Base-by-base conservation (phyloP, 441 rosid genomes). In the Croton setiger region DNA sequence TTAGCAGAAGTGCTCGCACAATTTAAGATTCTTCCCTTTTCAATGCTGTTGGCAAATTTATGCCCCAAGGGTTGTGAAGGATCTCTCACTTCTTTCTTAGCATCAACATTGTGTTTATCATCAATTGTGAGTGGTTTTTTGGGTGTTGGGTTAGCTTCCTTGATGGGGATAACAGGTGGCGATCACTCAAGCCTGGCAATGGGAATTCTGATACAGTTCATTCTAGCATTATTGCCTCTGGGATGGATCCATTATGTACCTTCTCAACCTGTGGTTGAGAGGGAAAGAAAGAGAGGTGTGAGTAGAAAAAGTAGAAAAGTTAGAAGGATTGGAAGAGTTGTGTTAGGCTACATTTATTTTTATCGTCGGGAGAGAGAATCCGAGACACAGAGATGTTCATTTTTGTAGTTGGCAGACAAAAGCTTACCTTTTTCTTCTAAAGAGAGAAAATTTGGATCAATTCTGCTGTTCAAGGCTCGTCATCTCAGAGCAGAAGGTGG, bases 51-150 rank as follows among this genome's bases (percentile, higher is more conserved):
- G 57, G 93, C 81, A 2, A 85, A 78, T 70, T 75, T 86, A 73
- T 91, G 97, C 69, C 97, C 96, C 0, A 78, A 60, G 72, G 96
- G 97, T 4, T 91, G 87, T 63, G 96, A 87, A 83, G 97, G 96
- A 73, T 87, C 97, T 15, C 79, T 91, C 37, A 85, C 85, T 37
- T 89, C 97, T 36, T 91, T 91, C 76, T 63, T 88, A 57, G 93
- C 96, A 37, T 87, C 97, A 1, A 60, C 83, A 21, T 59, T 89
- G 72, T 85, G 92, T 79, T 70, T 91, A 10, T 89, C 97, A 14
- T 86, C 91, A 12, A 82, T 89, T 44, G 55, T 85, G 20, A 74
- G 93, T 52, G 97, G 91, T 4, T 81, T 89, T 74, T 67, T 77
- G 37, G 96, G 96, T 27, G 82, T 89, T 20, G 92, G 93, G 17